phyloP scores from a whole-genome alignment of 345 rosid genomes.

The Aquilaria malaccensis region DNA sequence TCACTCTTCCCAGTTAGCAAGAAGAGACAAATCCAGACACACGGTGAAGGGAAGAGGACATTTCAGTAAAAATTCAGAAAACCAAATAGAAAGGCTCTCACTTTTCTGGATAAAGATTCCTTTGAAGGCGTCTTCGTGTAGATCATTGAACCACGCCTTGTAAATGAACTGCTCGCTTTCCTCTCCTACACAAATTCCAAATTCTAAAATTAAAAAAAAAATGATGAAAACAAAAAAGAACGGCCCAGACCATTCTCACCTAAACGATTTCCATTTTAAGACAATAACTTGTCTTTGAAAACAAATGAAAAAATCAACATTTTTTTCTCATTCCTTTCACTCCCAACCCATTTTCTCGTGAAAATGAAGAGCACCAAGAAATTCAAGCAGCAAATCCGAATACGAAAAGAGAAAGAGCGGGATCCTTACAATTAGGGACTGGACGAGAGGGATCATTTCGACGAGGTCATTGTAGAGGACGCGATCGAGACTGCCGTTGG shows the following conservation, averaged over 20 bases:
- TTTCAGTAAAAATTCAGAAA: neutral
- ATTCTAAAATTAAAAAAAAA: neutral
- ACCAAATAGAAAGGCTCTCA: conserved; percentile 17
- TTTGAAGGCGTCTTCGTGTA: conserved; percentile 98
- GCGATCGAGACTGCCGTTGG: conserved; percentile 52
- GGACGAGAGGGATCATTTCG: conserved; percentile 85
- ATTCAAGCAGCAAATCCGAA: neutral
- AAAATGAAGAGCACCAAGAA: neutral
- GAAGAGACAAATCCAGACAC: neutral
- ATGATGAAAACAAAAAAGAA: neutral
- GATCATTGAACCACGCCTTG: conserved; percentile 70
- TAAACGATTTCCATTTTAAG: neutral
- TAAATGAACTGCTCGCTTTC: conserved; percentile 74
- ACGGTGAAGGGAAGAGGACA: neutral
- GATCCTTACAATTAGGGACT: conserved; percentile 65
- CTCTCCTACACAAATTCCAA: conserved; percentile 43
- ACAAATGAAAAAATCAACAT: no score
- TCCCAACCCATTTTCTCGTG: neutral
- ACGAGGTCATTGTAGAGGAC: conserved; percentile 80
- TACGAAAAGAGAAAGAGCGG: conserved; percentile 7
- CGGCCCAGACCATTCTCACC: no score
- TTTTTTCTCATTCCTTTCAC: neutral
- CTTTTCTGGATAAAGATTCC: conserved; percentile 56
- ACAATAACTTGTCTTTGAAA: no score
- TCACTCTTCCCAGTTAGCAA: neutral